Conservation (phyloP, 768 basidiomycete genomes). For the Mycena belliarum region DNA sequence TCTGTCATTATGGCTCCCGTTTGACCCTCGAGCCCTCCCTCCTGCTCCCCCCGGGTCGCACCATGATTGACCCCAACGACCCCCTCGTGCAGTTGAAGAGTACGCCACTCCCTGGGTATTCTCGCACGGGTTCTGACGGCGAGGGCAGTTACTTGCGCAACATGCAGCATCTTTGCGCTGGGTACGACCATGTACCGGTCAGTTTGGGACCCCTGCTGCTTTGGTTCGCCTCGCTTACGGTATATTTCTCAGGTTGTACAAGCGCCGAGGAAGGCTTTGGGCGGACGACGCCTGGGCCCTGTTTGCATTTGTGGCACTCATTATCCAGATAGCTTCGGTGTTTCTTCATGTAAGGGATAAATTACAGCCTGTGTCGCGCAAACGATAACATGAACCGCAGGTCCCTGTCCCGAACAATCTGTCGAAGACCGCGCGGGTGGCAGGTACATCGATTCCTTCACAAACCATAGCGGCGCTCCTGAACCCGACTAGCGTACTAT, state of each 20-base stretch:
- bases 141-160: not conserved
- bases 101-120: not conserved
- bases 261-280: not conserved
- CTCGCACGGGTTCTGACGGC: not conserved
- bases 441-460: not conserved
- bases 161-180: constrained; percentile 1
- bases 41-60: no score
- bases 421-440: constrained; percentile 6
- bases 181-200: not conserved
- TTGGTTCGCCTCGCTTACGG: not conserved
- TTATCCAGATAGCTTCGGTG: not conserved
- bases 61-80: constrained; percentile 1
- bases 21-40: no score
- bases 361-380: not conserved
- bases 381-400: not conserved
- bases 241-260: not conserved
- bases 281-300: constrained; percentile 1
- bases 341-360: constrained; percentile 1
- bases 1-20: no score
- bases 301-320: constrained; percentile 1
- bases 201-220: not conserved
- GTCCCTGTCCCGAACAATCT: constrained; percentile 10
- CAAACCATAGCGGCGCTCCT: not conserved
- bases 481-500: constrained; percentile 30
- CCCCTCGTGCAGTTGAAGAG: constrained; percentile 8